phyloP scores from a whole-genome alignment of 257 asterid genomes.

The Petrea volubilis region DNA sequence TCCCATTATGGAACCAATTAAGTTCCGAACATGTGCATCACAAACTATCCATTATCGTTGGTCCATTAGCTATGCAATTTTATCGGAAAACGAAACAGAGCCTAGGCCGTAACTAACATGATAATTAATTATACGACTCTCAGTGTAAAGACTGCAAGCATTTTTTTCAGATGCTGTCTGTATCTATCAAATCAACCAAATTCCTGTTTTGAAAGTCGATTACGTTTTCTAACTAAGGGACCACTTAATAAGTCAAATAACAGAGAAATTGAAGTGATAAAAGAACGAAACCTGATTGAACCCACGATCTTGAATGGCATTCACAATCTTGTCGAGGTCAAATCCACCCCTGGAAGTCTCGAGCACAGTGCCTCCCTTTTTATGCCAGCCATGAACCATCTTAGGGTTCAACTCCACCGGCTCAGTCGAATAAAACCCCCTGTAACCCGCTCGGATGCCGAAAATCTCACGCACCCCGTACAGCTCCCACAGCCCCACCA shows the following conservation, averaged over 20 bases:
- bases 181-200: too few relatives aligned
- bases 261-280: background rate
- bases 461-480: slow-evolving; percentile 65
- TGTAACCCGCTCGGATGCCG: slow-evolving; percentile 67
- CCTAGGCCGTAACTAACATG: too few relatives aligned
- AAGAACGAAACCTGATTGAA: slow-evolving; percentile 57
- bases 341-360: slow-evolving; percentile 85
- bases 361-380: slow-evolving; percentile 65
- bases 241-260: background rate
- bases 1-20: background rate
- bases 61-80: too few relatives aligned
- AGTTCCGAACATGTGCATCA: background rate
- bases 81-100: too few relatives aligned
- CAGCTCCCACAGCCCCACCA: slow-evolving; percentile 77
- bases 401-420: slow-evolving; percentile 50
- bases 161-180: too few relatives aligned
- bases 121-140: too few relatives aligned
- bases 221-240: too few relatives aligned
- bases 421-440: slow-evolving; percentile 64
- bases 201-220: too few relatives aligned
- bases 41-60: too few relatives aligned
- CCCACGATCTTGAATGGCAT: slow-evolving; percentile 58
- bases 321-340: slow-evolving; percentile 53
- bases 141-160: too few relatives aligned
- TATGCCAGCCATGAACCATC: slow-evolving; percentile 71